Percentiles rank a stretch among this genome's conserved stretches.
These are phyloP conservation scores for Parmelia sp. DNA, from an alignment of 495 filamentous ascomycete species.

Conservation along the genomic window DNA sequence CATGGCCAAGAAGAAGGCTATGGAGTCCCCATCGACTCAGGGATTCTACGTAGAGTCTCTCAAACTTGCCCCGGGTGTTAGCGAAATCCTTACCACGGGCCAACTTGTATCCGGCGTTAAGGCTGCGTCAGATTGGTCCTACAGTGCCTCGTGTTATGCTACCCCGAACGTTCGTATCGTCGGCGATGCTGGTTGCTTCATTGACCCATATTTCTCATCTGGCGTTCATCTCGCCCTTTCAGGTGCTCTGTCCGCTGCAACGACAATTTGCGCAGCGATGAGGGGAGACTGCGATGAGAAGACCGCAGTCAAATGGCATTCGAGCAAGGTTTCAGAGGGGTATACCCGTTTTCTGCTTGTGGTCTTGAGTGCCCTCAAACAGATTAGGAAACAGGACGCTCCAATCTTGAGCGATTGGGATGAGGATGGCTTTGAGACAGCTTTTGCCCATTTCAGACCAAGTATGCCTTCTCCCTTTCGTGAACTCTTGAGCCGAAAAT, in stretches of 20 bases:
- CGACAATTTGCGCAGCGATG: slow-evolving; percentile 31
- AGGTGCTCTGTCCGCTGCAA: slow-evolving; percentile 43
- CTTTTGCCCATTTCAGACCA: slow-evolving; percentile 41
- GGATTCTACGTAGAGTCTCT: slow-evolving; percentile 40
- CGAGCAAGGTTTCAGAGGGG: slow-evolving; percentile 38
- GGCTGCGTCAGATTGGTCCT: slow-evolving; percentile 40
- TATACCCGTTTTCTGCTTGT: slow-evolving; percentile 49
- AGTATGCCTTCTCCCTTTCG: slow-evolving; percentile 28
- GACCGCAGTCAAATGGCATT: slow-evolving; percentile 43
- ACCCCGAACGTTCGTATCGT: slow-evolving; percentile 33
- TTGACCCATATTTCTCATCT: slow-evolving; percentile 42
- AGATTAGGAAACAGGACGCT: slow-evolving; percentile 37
- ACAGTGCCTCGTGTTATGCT: slow-evolving; percentile 39
- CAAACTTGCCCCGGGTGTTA: slow-evolving; percentile 28
- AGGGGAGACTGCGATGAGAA: slow-evolving; percentile 37
- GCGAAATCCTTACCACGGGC: slow-evolving; percentile 28
- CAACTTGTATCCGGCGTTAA: slow-evolving; percentile 35
- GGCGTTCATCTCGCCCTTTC: slow-evolving; percentile 46
- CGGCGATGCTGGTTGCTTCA: slow-evolving; percentile 42
- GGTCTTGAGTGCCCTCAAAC: slow-evolving; percentile 39
- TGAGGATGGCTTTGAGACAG: slow-evolving; percentile 41
- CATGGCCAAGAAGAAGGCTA: slow-evolving; percentile 29
- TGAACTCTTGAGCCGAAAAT: not conserved
- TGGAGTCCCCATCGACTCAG: slow-evolving; percentile 23
- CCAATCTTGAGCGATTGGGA: slow-evolving; percentile 35